Percentiles rank a stretch among this genome's conserved stretches.
These are phyloP conservation scores for Suillus decipiens DNA, from an alignment of 768 basidiomycete species.

Conservation along the genomic window DNA sequence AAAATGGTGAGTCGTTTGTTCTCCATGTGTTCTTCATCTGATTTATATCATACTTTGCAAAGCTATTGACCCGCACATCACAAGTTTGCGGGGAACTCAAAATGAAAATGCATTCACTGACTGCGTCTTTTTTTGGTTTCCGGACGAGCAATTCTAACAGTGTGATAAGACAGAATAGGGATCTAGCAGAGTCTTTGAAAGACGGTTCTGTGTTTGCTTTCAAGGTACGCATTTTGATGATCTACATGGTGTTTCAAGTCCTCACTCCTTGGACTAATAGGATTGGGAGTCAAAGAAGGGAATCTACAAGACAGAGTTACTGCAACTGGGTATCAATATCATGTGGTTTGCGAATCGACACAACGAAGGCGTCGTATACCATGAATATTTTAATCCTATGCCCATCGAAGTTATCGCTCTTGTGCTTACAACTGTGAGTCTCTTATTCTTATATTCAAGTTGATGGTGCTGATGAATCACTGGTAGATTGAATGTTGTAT, in stretches of 20 bases:
- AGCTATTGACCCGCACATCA: constrained; percentile 10
- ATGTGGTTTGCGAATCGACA: constrained; percentile 30
- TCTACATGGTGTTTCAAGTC: background rate
- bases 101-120: constrained; percentile 7
- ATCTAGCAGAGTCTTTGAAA: constrained; percentile 10
- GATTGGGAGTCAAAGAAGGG: constrained; percentile 15
- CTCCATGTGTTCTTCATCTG: background rate
- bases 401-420: constrained; percentile 9
- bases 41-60: constrained; percentile 1
- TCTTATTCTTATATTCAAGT: background rate
- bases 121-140: constrained; percentile 8
- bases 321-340: constrained; percentile 27
- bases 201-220: constrained; percentile 10
- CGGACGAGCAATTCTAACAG: background rate
- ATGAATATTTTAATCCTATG: constrained; percentile 26
- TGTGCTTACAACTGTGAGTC: constrained; percentile 7
- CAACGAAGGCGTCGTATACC: constrained; percentile 27
- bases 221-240: background rate
- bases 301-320: constrained; percentile 25
- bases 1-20: background rate
- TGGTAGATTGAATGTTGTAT: constrained; percentile 19
- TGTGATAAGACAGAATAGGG: constrained; percentile 7
- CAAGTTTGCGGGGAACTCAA: constrained; percentile 14
- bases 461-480: background rate
- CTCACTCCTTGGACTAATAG: background rate